Evolutionary conservation across 2,329 filamentous ascomycete genomes (phyloP), one percentile per base, ranked within the genome.

Genomic region (Sporothrix dimorphospora): DNA sequence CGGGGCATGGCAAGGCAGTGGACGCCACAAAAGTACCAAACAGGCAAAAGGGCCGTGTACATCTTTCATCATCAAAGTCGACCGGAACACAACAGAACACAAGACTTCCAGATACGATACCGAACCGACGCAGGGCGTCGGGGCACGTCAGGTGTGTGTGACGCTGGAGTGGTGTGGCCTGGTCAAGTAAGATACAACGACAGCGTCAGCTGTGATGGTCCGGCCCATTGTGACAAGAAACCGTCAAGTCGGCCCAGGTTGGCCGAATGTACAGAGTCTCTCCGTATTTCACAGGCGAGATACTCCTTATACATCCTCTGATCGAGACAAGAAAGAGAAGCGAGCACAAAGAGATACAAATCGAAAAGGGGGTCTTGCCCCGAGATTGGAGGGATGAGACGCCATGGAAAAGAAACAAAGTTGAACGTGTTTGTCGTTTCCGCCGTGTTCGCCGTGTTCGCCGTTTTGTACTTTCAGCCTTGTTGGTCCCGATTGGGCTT

Each of bases 401-500:
- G n/a, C n/a, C n/a, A n/a, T n/a, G n/a, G n/a, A n/a, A n/a, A n/a
- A n/a, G n/a, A 34, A 24, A 57, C 34, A 57, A 4, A 30, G 3
- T 40, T 42, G 53, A 24, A n/a, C 7, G 57, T 61, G 40, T 42
- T 42, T 8, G 40, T 1, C 14, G 6, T 42, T 42, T 42, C 4
- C 9, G 40, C 40, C 40, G 14, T 11, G 57, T 61, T 61, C 57
- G 57, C 57, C 57, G n/a, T 14, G 19, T 40, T 19, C 19, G 7
- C 59, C 21, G 38, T 16, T 65, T 45, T 40, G 30, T 34, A 12
- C 59, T 27, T 27, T 65, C 59, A 65, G 59, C 59, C 59, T 65
- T 65, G 40, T 65, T 45, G 61, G 61, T 21, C 61, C 19, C 40
- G 61, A 65, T 65, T 65, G 45, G 63, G 45, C 66, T 16, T 21